phyloP scores from a whole-genome alignment of 2,329 filamentous ascomycete genomes.

The Pseudodiploospora longispora region DNA sequence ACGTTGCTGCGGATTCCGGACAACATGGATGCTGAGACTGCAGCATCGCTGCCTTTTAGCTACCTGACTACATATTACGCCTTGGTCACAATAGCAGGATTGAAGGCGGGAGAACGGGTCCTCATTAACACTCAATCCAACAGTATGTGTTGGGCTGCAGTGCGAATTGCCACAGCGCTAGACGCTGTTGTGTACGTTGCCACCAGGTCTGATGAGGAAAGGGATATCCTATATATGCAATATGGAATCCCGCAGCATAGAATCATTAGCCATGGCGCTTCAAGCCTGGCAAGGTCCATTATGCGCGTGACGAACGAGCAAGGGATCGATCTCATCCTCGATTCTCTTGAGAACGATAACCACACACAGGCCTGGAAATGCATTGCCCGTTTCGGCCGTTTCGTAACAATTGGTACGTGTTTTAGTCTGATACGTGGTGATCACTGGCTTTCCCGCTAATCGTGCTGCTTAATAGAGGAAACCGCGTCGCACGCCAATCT shows the following conservation, averaged over 20 bases:
- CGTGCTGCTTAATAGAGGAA: no score
- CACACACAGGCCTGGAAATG: slow-evolving; percentile 25
- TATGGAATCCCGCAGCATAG: slow-evolving; percentile 20
- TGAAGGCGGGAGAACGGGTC: slow-evolving; percentile 24
- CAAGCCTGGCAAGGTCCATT: slow-evolving; percentile 17
- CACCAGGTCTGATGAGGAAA: slow-evolving; percentile 19
- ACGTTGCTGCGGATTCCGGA: slow-evolving; percentile 23
- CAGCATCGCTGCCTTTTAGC: slow-evolving; percentile 23
- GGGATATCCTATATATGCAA: slow-evolving; percentile 15
- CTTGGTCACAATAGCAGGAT: slow-evolving; percentile 11
- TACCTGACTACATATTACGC: slow-evolving; percentile 22
- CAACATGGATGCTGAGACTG: slow-evolving; percentile 23
- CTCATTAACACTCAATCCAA: slow-evolving; percentile 27
- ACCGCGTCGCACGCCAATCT: no score
- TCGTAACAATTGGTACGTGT: slow-evolving; percentile 30
- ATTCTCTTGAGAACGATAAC: slow-evolving; percentile 16
- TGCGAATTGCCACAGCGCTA: slow-evolving; percentile 17
- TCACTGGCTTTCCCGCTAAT: no score
- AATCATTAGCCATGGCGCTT: slow-evolving; percentile 23
- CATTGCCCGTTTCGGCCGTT: slow-evolving; percentile 23
- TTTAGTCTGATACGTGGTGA: no score
- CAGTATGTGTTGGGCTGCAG: slow-evolving; percentile 21
- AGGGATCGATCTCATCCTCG: slow-evolving; percentile 17
- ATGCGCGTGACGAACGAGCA: slow-evolving; percentile 13
- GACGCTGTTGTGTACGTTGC: slow-evolving; percentile 18